phyloP scores from a whole-genome alignment of 768 basidiomycete genomes.

The Suillus bovinus region DNA sequence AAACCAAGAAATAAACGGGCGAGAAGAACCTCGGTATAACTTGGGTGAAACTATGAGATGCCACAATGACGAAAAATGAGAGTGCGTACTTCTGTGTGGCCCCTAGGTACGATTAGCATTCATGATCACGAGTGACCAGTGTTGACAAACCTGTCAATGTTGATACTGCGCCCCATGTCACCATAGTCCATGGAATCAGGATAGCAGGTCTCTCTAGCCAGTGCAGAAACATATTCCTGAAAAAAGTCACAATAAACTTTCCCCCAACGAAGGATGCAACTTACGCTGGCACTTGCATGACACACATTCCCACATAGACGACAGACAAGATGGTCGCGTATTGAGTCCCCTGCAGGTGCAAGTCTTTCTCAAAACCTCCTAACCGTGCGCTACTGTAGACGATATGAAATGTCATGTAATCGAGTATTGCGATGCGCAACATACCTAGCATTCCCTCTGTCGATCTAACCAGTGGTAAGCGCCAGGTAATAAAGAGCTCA shows the following conservation, averaged over 20 bases:
- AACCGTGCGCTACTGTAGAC: constrained; percentile 47
- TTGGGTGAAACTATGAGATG: constrained; percentile 30
- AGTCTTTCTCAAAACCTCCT: constrained; percentile 62
- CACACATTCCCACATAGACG: constrained; percentile 63
- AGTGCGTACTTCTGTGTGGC: constrained; percentile 31
- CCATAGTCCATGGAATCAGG: constrained; percentile 62
- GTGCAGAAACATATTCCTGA: constrained; percentile 67
- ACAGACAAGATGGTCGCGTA: constrained; percentile 66
- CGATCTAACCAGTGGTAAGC: not conserved
- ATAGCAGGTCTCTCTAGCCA: constrained; percentile 62
- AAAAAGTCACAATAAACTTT: not conserved
- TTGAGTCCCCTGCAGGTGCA: constrained; percentile 55
- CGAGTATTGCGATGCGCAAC: not conserved
- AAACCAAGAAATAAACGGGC: constrained; percentile 80
- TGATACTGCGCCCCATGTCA: constrained; percentile 62
- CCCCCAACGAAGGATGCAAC: constrained; percentile 25
- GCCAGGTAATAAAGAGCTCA: not conserved
- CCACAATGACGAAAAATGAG: not conserved
- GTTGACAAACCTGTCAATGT: constrained; percentile 43
- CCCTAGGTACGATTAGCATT: constrained; percentile 30
- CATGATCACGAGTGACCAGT: not conserved
- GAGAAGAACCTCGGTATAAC: constrained; percentile 58
- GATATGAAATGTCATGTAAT: not conserved
- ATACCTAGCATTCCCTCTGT: constrained; percentile 5
- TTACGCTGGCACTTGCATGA: constrained; percentile 73